Evolutionary conservation across 768 basidiomycete species (phyloP), one percentile per base, ranked within the genome.

Genomic region (Naganishia vaughanmartiniae): DNA sequence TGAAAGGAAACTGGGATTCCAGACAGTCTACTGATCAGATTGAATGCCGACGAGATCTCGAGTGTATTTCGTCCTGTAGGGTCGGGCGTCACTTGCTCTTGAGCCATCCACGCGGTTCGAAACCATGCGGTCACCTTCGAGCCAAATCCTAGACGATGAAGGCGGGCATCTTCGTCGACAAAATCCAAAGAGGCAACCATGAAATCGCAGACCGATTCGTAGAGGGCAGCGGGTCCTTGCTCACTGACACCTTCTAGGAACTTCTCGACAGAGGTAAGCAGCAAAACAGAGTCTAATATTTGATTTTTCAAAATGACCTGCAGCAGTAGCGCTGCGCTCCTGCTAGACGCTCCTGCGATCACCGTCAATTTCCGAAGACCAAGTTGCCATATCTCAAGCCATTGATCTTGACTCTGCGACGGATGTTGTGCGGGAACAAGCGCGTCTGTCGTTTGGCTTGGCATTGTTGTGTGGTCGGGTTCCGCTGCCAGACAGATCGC

Each of bases 121-220:
- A 96, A 81, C 93, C 95, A 96, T 65, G 83, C 85, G 19, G 93
- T 78, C 4, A 91, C 88, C 77, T 92, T 91, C 77, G 92, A 91
- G 78, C 92, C 89, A n/a, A 95, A 82, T 33, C 88, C 88, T 85
- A 93, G 86, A 19, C 89, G 87, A 81, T 91, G 91, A 19, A 97
- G 81, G 24, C 89, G 86, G 69, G 90, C 89, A 76, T 98, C 93
- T 76, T 89, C 88, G 70, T 86, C 87, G 0, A 92, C 88, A 28
- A 92, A 83, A 21, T 83, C 84, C 56, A 97, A 83, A 67, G 87
- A 89, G 31, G 86, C 83, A 6, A 86, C 82, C 55, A 97, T 84
- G 77, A 98, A 92, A 69, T 84, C 83, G 83, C 94, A 96, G 46
- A 95, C 92, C 0, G 94, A 88, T 77, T 99, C 96, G 75, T 86